These are phyloP conservation scores for Lasiosphaeria miniovina DNA, from an alignment of 495 filamentous ascomycete species.

Conservation along the genomic window DNA sequence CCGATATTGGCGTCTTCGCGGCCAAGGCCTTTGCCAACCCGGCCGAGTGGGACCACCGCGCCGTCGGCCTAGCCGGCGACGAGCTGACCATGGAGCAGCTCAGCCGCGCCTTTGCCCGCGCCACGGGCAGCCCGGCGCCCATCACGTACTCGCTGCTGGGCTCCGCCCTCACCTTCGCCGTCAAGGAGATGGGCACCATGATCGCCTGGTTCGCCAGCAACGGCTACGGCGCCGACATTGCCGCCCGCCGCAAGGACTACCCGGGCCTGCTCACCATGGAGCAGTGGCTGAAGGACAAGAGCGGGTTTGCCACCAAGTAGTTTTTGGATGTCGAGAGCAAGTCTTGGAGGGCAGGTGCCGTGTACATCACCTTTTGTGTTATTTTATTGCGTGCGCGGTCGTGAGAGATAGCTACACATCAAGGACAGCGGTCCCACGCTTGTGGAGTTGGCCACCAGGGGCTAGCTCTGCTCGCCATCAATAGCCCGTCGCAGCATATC, in stretches of 20 bases:
- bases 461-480: too few species aligned
- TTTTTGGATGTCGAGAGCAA: neutral
- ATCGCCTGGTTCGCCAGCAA: constrained; percentile 46
- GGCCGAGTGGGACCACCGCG: constrained; percentile 34
- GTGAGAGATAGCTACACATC: too few species aligned
- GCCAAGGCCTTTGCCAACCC: constrained; percentile 53
- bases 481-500: too few species aligned
- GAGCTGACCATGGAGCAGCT: constrained; percentile 43
- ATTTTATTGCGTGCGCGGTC: too few species aligned
- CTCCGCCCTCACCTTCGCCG: constrained; percentile 35
- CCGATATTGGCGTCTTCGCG: constrained; percentile 64
- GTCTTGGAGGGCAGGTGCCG: too few species aligned
- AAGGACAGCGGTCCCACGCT: too few species aligned
- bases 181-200: constrained; percentile 42
- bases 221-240: constrained; percentile 44
- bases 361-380: too few species aligned
- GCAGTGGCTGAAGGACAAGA: constrained; percentile 39
- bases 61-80: constrained; percentile 45
- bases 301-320: constrained; percentile 32
- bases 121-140: constrained; percentile 39
- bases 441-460: too few species aligned
- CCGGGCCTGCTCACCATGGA: constrained; percentile 41
- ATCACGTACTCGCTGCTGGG: constrained; percentile 38
- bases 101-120: constrained; percentile 33
- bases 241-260: constrained; percentile 34